Evolutionary conservation across 2,329 filamentous ascomycete species (phyloP), one percentile per base, ranked within the genome.

Genomic region (Allantophomopsis lycopodina): DNA sequence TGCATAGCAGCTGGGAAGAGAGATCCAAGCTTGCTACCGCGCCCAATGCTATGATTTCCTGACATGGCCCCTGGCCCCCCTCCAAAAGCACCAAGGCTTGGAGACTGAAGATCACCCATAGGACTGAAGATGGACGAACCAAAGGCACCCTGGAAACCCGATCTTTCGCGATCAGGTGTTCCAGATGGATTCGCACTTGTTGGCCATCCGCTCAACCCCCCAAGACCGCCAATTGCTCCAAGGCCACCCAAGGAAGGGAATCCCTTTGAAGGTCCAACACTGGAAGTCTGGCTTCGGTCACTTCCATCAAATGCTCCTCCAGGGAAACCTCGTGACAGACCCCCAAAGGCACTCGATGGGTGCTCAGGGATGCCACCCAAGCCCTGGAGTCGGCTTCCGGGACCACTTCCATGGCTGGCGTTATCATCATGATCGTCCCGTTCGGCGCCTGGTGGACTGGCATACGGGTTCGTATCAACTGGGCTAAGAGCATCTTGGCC

Each of bases 391-490:
- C 68, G 66, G 18, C 69, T 71, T 38, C 66, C 65, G 23, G 44
- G 35, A 16, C 55, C 52, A 7, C 40, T 47, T 13, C 53, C 53
- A 38, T 46, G 53, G 15, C 43, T 50, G 6, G 63, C 63, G 7
- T 70, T 66, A 11, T 66, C 62, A 28, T 58, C 53, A 36, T 69
- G 66, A 5, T 65, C 62, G 35, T 81, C 72, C 14, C 73, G 73
- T 36, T 84, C 77, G 5, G 65, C 66, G 18, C 87, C 82, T 7
- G 83, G 76, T 2, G 91, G 91, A 57, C 89, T 96, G 47, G 88
- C 84, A 56, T 91, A 98, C 2, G 91, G 91, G 55, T 98, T 98
- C 3, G 91, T 96, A 53, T 94, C 85, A 0, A 88, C 91, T 10
- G 91, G 91, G 56, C 89, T 96, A 54, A 85, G 74, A 0, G 83